Evolutionary conservation across 2,329 filamentous ascomycete genomes (phyloP).

Genomic region (Chrysosporium keratinophilum): DNA sequence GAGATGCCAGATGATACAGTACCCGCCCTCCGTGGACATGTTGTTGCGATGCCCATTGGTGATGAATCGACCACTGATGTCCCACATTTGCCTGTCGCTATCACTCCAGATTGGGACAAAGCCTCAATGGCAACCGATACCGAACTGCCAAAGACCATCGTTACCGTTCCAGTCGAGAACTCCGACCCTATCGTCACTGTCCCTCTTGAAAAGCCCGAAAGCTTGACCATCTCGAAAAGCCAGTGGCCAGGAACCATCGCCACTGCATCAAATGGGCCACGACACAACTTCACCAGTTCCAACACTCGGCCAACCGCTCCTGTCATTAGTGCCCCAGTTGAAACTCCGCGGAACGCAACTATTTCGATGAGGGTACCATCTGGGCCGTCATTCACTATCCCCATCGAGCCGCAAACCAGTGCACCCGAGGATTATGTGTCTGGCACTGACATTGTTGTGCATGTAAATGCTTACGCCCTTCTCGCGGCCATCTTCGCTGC

Average conservation of each 20-base stretch:
- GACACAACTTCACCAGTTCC: too few species aligned
- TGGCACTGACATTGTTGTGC: not conserved
- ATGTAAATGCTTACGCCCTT: conserved; percentile 3
- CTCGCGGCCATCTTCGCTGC: conserved; percentile 2
- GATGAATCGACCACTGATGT: not conserved
- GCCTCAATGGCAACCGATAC: not conserved
- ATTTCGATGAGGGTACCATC: not conserved
- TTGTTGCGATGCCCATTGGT: too few species aligned
- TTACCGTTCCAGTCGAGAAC: not conserved
- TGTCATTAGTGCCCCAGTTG: not conserved
- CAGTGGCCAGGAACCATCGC: too few species aligned
- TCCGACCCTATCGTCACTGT: too few species aligned
- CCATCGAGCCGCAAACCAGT: not conserved
- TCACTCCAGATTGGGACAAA: not conserved
- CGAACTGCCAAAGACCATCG: too few species aligned
- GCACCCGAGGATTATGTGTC: not conserved
- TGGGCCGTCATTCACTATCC: not conserved
- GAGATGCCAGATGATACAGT: not conserved
- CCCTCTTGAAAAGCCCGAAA: too few species aligned
- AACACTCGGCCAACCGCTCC: too few species aligned
- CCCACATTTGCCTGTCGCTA: not conserved
- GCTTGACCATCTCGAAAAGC: too few species aligned
- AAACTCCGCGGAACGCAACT: not conserved
- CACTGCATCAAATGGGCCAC: too few species aligned
- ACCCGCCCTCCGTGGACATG: not conserved